Evolutionary conservation across 495 filamentous ascomycete species (phyloP).

Genomic region (Astrothelium subdiscretum): DNA sequence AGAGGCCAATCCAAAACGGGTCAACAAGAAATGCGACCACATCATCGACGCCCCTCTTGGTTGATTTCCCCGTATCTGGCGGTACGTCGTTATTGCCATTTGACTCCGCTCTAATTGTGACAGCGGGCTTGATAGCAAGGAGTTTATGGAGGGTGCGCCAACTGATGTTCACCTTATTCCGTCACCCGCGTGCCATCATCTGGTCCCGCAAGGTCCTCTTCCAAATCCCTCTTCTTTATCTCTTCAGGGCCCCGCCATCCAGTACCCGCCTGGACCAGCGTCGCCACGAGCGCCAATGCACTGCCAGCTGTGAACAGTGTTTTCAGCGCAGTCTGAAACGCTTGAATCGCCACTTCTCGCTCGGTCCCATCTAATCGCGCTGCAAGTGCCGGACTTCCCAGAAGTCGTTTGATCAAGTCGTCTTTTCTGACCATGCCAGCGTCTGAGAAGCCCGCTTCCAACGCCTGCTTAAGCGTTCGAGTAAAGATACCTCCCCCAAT

Average conservation of each 20-base stretch:
- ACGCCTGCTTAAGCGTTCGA: slow-evolving; percentile 41
- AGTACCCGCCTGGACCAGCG: slow-evolving; percentile 53
- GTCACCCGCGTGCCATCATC: too few species aligned
- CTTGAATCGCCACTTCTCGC: slow-evolving; percentile 46
- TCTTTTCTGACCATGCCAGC: slow-evolving; percentile 35
- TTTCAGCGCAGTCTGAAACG: slow-evolving; percentile 49
- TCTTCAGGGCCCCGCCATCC: slow-evolving; percentile 42
- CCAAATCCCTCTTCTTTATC: slow-evolving; percentile 34
- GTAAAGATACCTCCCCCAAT: slow-evolving; percentile 67
- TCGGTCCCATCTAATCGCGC: slow-evolving; percentile 40
- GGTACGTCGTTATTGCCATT: too few species aligned
- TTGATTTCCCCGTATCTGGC: too few species aligned
- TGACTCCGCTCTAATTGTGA: too few species aligned
- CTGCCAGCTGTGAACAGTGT: slow-evolving; percentile 47
- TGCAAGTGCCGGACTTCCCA: slow-evolving; percentile 58
- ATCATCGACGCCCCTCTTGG: too few species aligned
- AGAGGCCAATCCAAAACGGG: too few species aligned
- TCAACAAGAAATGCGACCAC: too few species aligned
- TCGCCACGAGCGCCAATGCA: slow-evolving; percentile 41
- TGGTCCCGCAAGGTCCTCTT: slow-evolving; percentile 13
- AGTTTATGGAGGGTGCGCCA: too few species aligned
- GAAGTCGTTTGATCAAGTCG: slow-evolving; percentile 48
- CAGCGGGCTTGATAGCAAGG: too few species aligned
- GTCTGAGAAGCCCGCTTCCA: slow-evolving; percentile 47
- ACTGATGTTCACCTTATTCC: too few species aligned